Conservation (phyloP, 768 basidiomycete genomes). For the Zangia roseola region DNA sequence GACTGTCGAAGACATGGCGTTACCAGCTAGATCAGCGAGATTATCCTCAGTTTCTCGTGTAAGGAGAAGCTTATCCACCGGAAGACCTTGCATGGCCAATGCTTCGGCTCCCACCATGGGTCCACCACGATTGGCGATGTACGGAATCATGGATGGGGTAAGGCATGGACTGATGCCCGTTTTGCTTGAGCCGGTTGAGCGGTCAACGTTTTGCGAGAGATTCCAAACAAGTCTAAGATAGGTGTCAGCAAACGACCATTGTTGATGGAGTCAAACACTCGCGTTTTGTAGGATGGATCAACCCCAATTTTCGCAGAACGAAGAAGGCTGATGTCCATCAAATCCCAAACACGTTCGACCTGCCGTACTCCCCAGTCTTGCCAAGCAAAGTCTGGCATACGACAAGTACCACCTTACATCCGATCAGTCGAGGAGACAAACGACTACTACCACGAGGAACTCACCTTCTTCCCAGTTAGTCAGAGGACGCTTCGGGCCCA, state of each 20-base stretch:
- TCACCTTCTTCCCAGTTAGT: slow-evolving; percentile 92
- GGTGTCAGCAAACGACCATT: slow-evolving; percentile 1
- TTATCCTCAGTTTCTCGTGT: slow-evolving; percentile 94
- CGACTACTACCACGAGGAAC: slow-evolving; percentile 9
- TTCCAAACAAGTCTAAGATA: slow-evolving; percentile 83
- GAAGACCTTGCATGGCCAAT: slow-evolving; percentile 90
- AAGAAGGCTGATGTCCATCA: slow-evolving; percentile 89
- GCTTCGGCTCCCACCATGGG: slow-evolving; percentile 95
- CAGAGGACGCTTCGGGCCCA: slow-evolving; percentile 82
- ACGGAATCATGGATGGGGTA: slow-evolving; percentile 96
- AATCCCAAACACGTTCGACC: slow-evolving; percentile 92
- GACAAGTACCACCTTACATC: slow-evolving; percentile 70
- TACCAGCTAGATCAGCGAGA: slow-evolving; percentile 90
- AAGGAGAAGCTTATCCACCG: slow-evolving; percentile 85
- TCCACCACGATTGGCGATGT: slow-evolving; percentile 92
- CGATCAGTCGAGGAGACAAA: neutral
- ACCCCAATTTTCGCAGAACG: slow-evolving; percentile 78
- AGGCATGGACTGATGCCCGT: slow-evolving; percentile 89
- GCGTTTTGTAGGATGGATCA: slow-evolving; percentile 91
- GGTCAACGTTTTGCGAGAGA: slow-evolving; percentile 93
- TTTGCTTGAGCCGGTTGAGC: slow-evolving; percentile 77
- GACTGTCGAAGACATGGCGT: slow-evolving; percentile 97
- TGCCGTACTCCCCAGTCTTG: slow-evolving; percentile 91
- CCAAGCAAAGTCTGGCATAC: slow-evolving; percentile 88
- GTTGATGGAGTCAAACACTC: slow-evolving; percentile 22